Conservation (phyloP, 1,139 yeast genomes). For the Pneumocystis wakefieldiae region DNA sequence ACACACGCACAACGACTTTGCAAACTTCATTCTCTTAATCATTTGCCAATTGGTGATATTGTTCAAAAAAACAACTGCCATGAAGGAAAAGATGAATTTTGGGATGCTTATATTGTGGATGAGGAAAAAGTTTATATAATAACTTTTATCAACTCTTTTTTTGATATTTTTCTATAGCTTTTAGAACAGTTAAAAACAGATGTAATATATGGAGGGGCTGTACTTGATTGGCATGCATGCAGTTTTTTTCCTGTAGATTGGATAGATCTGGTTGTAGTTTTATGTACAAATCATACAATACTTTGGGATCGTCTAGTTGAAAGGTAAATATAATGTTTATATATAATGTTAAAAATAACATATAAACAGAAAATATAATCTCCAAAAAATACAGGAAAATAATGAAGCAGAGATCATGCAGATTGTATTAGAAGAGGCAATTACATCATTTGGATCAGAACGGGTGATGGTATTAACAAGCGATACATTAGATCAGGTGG, state of each 20-base stretch:
- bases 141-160: slow-evolving; percentile 1
- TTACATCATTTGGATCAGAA: slow-evolving; percentile 61
- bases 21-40: slow-evolving; percentile 30
- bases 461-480: slow-evolving; percentile 69
- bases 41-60: slow-evolving; percentile 60
- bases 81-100: slow-evolving; percentile 69
- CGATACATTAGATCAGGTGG: slow-evolving; percentile 60
- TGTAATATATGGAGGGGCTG: slow-evolving; percentile 57
- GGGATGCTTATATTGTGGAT: slow-evolving; percentile 80
- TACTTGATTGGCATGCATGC: slow-evolving; percentile 95
- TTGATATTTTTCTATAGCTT: slow-evolving; percentile 21
- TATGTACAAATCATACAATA: slow-evolving; percentile 57
- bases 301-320: slow-evolving; percentile 61
- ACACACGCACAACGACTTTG: slow-evolving; percentile 58
- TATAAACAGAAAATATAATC: slow-evolving; percentile 47
- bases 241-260: slow-evolving; percentile 87
- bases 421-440: slow-evolving; percentile 72
- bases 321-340: slow-evolving; percentile 16
- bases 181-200: slow-evolving; percentile 69
- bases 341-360: background rate
- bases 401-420: slow-evolving; percentile 96
- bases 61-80: slow-evolving; percentile 67
- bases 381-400: slow-evolving; percentile 74
- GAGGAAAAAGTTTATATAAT: slow-evolving; percentile 43
- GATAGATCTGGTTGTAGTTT: slow-evolving; percentile 80